Conservation (phyloP, 1,139 yeast genomes). For the Nakaseomyces sp. region DNA sequence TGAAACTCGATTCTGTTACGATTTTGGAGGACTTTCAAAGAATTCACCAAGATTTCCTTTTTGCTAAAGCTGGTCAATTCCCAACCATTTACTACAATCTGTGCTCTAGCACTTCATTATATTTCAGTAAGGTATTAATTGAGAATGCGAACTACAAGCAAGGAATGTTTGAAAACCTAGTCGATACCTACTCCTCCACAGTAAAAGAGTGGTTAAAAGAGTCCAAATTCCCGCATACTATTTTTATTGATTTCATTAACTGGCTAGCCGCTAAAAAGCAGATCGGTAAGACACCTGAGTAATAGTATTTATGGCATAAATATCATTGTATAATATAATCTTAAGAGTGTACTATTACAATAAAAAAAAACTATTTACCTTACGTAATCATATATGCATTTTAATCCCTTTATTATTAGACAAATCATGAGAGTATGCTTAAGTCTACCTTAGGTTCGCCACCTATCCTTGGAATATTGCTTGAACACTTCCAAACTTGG, state of each 20-base stretch:
- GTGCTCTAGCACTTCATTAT: conserved; percentile 38
- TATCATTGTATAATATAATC: background rate
- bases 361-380: background rate
- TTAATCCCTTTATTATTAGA: background rate
- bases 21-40: conserved; percentile 13
- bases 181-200: conserved; percentile 49
- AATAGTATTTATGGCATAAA: background rate
- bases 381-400: conserved; percentile 3
- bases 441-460: conserved; percentile 18
- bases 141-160: conserved; percentile 18
- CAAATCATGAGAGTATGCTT: conserved; percentile 16
- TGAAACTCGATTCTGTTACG: conserved; percentile 15
- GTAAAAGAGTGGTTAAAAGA: conserved; percentile 54
- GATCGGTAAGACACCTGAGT: background rate
- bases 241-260: conserved; percentile 73
- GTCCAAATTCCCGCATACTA: conserved; percentile 47
- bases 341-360: background rate
- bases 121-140: conserved; percentile 49
- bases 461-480: conserved; percentile 36
- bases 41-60: conserved; percentile 29
- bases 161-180: conserved; percentile 30
- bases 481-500: conserved; percentile 65
- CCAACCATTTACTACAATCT: conserved; percentile 20
- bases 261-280: conserved; percentile 51
- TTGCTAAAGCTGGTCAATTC: conserved; percentile 28